Percentiles rank a stretch among this genome's conserved stretches.
phyloP scores from a whole-genome alignment of 2,329 filamentous ascomycete genomes.

The Diaporthe longicolla region DNA sequence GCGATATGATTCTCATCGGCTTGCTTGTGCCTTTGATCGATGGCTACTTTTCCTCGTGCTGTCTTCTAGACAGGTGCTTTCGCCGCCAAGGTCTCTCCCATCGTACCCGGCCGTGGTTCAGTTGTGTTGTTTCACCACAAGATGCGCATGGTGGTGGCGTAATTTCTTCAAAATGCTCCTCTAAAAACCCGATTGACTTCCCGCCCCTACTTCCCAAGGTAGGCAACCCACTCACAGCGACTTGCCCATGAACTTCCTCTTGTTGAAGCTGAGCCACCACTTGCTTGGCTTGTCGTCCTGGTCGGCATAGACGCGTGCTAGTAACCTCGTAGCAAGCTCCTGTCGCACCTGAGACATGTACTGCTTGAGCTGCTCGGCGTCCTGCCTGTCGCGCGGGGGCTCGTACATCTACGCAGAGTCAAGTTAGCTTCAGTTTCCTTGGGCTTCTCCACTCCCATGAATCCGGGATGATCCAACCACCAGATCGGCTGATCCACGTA shows the following conservation, averaged over 20 bases:
- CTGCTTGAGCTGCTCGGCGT: slow-evolving; percentile 88
- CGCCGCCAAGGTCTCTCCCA: neutral
- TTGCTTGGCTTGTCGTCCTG: slow-evolving; percentile 77
- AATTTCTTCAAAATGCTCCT: slow-evolving; percentile 6
- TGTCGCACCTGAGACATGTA: slow-evolving; percentile 95
- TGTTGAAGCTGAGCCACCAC: slow-evolving; percentile 99
- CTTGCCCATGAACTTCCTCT: slow-evolving; percentile 99
- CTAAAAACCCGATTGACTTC: neutral
- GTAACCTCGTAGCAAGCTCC: slow-evolving; percentile 85
- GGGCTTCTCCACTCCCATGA: too few relatives aligned
- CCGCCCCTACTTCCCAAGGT: neutral
- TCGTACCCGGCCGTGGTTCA: neutral
- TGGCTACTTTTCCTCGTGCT: neutral
- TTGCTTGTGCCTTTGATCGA: neutral
- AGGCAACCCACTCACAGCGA: slow-evolving; percentile 72
- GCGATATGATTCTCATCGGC: slow-evolving; percentile 23
- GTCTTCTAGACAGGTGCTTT: neutral
- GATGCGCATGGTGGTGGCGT: neutral
- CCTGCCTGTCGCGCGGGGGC: slow-evolving; percentile 85
- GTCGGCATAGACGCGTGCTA: slow-evolving; percentile 90
- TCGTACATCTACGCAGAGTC: slow-evolving; percentile 80
- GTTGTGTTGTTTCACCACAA: neutral
- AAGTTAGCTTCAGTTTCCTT: neutral
- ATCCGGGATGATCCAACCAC: too few relatives aligned
- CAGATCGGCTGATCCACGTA: neutral